Conservation (phyloP, 768 basidiomycete species). For the Pisolithus microcarpus region DNA sequence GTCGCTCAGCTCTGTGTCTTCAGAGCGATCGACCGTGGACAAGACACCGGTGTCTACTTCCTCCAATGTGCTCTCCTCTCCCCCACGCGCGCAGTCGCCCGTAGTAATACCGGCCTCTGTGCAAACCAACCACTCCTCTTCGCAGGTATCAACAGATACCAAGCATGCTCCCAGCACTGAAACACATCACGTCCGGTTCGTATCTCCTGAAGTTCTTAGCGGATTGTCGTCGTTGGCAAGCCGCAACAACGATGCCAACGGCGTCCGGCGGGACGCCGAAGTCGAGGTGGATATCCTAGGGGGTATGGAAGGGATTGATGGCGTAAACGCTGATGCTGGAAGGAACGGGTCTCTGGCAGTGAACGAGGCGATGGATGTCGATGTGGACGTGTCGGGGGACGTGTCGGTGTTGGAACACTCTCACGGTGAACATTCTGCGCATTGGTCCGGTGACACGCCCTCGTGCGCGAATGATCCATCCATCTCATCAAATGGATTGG, state of each 20-base stretch:
- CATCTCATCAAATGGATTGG: no score
- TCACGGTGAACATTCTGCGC: background rate
- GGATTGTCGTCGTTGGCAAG: slow-evolving; percentile 10
- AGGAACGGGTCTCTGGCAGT: background rate
- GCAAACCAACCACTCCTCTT: slow-evolving; percentile 12
- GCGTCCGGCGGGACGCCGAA: background rate
- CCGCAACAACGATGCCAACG: background rate
- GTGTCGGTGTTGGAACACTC: background rate
- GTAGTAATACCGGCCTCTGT: no score
- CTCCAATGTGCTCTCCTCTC: background rate
- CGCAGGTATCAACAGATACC: slow-evolving; percentile 6
- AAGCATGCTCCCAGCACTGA: slow-evolving; percentile 11
- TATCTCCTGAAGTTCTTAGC: slow-evolving; percentile 24
- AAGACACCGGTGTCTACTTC: slow-evolving; percentile 8
- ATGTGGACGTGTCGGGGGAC: slow-evolving; percentile 7
- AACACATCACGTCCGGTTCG: slow-evolving; percentile 21
- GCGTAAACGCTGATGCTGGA: background rate
- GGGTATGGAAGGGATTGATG: background rate
- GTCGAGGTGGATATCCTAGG: background rate
- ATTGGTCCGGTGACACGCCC: background rate
- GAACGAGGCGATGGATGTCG: slow-evolving; percentile 19
- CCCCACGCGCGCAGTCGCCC: no score
- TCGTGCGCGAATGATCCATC: background rate
- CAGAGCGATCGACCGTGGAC: background rate
- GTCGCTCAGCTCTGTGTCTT: slow-evolving; percentile 6